Percentiles rank a stretch among this genome's conserved stretches.
phyloP scores from a whole-genome alignment of 1,139 yeast species.

The Lodderomyces parapsilosis region DNA sequence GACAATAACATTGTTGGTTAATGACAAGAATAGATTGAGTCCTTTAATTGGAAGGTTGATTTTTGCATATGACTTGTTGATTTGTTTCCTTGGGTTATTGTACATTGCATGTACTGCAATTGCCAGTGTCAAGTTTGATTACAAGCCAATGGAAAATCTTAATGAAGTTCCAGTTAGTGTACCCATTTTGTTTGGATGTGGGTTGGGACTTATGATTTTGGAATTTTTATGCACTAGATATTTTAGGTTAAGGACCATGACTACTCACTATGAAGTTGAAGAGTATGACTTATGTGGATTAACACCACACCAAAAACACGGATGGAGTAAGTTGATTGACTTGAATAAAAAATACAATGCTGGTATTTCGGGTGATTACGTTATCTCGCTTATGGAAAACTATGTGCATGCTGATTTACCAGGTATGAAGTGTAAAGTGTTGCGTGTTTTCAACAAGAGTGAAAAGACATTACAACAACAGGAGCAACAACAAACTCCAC shows the following conservation, averaged over 20 bases:
- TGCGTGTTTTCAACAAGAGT: conserved; percentile 27
- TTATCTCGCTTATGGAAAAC: conserved; percentile 36
- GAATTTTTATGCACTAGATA: conserved; percentile 16
- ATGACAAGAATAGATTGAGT: conserved; percentile 17
- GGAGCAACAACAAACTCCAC: background rate
- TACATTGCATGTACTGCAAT: conserved; percentile 11
- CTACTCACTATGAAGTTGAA: conserved; percentile 27
- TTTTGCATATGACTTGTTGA: conserved; percentile 13
- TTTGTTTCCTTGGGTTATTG: conserved; percentile 7
- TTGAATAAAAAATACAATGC: conserved; percentile 28
- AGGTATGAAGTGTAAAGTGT: conserved; percentile 33
- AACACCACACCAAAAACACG: conserved; percentile 28
- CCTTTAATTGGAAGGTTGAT: conserved; percentile 17
- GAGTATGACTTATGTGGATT: conserved; percentile 28
- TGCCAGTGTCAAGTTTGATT: conserved; percentile 11
- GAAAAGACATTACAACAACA: background rate
- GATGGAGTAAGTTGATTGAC: conserved; percentile 38
- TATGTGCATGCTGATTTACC: conserved; percentile 28
- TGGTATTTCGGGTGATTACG: conserved; percentile 38
- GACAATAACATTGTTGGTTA: conserved; percentile 13
- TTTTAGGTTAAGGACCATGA: conserved; percentile 15
- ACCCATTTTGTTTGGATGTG: conserved; percentile 15
- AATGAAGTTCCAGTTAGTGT: conserved; percentile 15
- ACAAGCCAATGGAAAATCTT: conserved; percentile 6
- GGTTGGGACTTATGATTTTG: conserved; percentile 11